Conservation (phyloP, 306 rosid genomes). For the Quercus suber region DNA sequence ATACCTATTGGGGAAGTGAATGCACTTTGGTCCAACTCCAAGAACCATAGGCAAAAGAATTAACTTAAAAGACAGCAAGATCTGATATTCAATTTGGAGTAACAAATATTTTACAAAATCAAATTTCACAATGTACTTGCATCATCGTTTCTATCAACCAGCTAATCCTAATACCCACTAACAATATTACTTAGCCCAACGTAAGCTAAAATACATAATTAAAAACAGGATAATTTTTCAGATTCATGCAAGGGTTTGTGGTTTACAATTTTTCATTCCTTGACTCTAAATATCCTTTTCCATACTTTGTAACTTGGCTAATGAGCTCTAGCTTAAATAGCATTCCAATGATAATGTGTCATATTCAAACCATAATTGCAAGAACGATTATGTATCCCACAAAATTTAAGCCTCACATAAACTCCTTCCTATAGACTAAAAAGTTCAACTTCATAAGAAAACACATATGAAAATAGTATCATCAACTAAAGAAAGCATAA, state of each 20-base stretch:
- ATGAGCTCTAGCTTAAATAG: too few relatives aligned
- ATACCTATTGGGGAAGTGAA: neutral
- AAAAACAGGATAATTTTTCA: neutral
- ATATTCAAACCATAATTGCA: neutral
- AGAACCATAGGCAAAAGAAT: neutral
- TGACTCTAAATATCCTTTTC: neutral
- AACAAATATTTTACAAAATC: neutral
- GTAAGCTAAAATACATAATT: neutral
- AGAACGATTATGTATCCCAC: neutral
- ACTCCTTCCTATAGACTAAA: neutral
- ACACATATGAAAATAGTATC: neutral
- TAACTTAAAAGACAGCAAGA: neutral
- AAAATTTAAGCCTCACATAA: neutral
- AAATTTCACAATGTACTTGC: neutral
- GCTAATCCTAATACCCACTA: neutral
- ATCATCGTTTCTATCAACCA: neutral
- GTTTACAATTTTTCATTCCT: neutral
- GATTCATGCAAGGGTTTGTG: neutral
- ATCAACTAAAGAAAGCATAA: neutral
- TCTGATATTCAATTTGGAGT: neutral
- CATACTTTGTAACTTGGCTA: neutral
- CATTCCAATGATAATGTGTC: too few relatives aligned
- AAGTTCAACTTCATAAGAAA: neutral
- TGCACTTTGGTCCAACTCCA: neutral
- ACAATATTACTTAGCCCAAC: neutral